Conservation (phyloP, 2,329 filamentous ascomycete species). For the Cladosporium sp. region DNA sequence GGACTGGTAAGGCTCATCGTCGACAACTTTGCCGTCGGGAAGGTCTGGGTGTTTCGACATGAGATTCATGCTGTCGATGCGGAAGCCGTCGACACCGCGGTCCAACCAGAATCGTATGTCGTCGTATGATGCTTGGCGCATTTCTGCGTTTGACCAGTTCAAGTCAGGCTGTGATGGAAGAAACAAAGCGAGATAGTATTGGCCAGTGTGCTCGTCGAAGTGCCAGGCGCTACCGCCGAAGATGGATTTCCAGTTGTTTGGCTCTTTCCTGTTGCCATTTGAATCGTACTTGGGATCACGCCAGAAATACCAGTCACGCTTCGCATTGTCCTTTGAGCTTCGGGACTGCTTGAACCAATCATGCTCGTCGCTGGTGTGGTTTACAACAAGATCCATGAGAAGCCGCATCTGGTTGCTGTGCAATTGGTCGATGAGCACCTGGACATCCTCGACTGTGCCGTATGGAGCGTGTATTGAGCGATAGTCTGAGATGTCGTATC, state of each 20-base stretch:
- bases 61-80: conserved; percentile 27
- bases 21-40: conserved; percentile 18
- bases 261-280: conserved; percentile 59
- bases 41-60: conserved; percentile 19
- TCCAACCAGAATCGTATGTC: conserved; percentile 66
- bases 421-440: conserved; percentile 55
- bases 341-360: conserved; percentile 55
- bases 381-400: conserved; percentile 71
- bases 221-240: conserved; percentile 60
- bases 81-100: conserved; percentile 54
- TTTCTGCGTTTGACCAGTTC: conserved; percentile 73
- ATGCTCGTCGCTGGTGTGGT: conserved; percentile 66
- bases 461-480: conserved; percentile 61
- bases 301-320: conserved; percentile 56
- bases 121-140: conserved; percentile 65
- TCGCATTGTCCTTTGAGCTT: conserved; percentile 45
- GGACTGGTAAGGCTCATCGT: conserved; percentile 16
- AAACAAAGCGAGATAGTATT: conserved; percentile 76
- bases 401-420: conserved; percentile 63
- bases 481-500: conserved; percentile 66
- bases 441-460: conserved; percentile 62
- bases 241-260: conserved; percentile 69
- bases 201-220: conserved; percentile 65
- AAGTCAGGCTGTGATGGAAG: conserved; percentile 72
- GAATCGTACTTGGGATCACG: conserved; percentile 38